Base-by-base conservation (phyloP, 2,329 filamentous ascomycete genomes). In the Epichloe gansuensis region DNA sequence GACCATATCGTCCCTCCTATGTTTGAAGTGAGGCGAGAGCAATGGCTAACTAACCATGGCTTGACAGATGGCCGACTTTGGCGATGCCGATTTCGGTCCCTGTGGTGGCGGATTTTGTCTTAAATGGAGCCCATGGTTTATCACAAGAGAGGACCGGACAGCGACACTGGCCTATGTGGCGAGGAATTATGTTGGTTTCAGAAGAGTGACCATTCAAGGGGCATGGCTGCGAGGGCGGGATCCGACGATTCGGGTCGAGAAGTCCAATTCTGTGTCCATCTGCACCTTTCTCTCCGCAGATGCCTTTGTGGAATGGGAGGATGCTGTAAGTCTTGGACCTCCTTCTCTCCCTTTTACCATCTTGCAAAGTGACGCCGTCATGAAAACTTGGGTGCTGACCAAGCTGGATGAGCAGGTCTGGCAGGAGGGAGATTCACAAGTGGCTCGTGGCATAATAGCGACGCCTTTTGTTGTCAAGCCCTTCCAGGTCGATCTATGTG, bases 261-360 rank as follows among this genome's bases (percentile, higher is more conserved):
- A 63, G 17, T 55, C 59, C 1, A 76, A 82, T 50, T 62, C 65
- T 2, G 65, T 69, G 38, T 73, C 75, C 0, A 70, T 76, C 15
- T 82, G 79, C 57, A 60, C 76, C 12, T 69, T 72, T 55, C 68
- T 81, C 15, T 70, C 69, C 0, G 65, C 72, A 0, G 77, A 81
- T 56, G 72, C 78, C 1, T 79, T 80, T 56, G 65, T 81, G 13
- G 72, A 74, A 49, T 82, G 77, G 69, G 78, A 82, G 58, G 70
- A 78, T 46, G 67, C 63, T 42, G 75, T 77, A 65, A 44, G 71
- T 51, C 42, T 3, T 23, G 42, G 11, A 12, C 13, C n/a, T 21
- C 42, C 42, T 13, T 6, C 2, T 23, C 8, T 5, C 23, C 21
- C 9, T 21, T 21, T 21, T 21, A 2, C 17, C 17, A 28, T 25